Percentiles rank a stretch among this genome's conserved stretches.
Conservation (phyloP, 192 early-diverging fungal species). For the Borealophlyctis nickersoniae region DNA sequence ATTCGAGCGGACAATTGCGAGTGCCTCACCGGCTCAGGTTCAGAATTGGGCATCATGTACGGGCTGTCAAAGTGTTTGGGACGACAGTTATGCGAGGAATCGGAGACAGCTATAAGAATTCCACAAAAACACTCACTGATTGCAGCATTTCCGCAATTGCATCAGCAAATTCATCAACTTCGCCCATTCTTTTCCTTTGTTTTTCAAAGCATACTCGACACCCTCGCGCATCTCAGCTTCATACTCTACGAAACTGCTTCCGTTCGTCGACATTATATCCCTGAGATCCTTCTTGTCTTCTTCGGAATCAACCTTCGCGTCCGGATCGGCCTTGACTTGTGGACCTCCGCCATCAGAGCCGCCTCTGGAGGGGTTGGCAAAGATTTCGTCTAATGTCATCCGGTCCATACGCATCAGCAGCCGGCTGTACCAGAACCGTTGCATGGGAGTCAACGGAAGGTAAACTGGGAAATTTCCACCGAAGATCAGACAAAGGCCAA, state of each 20-base stretch:
- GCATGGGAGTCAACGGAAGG: slow-evolving; percentile 31
- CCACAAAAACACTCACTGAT: slow-evolving; percentile 55
- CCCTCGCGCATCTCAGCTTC: slow-evolving; percentile 5
- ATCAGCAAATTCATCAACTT: slow-evolving; percentile 58
- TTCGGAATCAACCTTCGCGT: too few relatives aligned
- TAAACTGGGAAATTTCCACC: slow-evolving; percentile 21
- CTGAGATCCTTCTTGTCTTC: background rate
- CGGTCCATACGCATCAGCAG: slow-evolving; percentile 37
- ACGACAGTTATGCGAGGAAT: too few relatives aligned
- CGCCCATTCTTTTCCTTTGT: slow-evolving; percentile 27
- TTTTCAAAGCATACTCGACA: slow-evolving; percentile 20
- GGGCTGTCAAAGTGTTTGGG: slow-evolving; percentile 43
- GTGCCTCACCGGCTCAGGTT: slow-evolving; percentile 53
- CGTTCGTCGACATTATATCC: background rate
- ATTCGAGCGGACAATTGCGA: too few relatives aligned
- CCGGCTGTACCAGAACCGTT: slow-evolving; percentile 44
- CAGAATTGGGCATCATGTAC: slow-evolving; percentile 52
- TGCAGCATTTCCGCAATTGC: slow-evolving; percentile 77
- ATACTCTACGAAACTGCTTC: background rate
- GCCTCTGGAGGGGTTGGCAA: slow-evolving; percentile 7
- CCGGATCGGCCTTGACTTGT: background rate
- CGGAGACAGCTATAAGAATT: background rate
- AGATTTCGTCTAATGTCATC: slow-evolving; percentile 32
- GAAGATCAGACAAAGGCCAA: background rate
- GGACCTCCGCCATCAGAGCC: background rate